Evolutionary conservation across 1,139 yeast species (phyloP), one percentile per base, ranked within the genome.

Genomic region (Candida dubliniensis): DNA sequence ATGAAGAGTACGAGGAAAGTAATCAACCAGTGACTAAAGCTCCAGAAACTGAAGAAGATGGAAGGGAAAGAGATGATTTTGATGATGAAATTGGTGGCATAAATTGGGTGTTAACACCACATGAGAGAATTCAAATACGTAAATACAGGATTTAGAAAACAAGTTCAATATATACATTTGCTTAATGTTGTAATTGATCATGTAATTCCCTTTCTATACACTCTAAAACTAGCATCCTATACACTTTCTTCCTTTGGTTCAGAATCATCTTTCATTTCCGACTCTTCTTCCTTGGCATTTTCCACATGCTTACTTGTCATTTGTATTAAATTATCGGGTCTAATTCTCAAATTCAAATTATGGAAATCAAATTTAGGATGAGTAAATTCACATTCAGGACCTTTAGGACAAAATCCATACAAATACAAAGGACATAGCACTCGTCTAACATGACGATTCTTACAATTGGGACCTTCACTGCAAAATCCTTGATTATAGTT

Each of bases 341-440:
- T 67, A 13, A 81, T 79, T 56, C 75, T 72, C 59, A 79, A 64
- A 48, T 72, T 71, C 11, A 71, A 69, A 23, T 76, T 63, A 44
- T 71, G 64, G 34, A 40, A 41, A 25, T 78, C 81, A 53, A 79
- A 81, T 51, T 71, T 74, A 0, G 87, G 87, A 67, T 81, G 87
- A 30, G 75, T 69, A 54, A 61, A 68, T 53, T 79, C 84, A 67
- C 85, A 81, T 47, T 74, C 81, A 15, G 73, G 74, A 3, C 86
- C 86, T 58, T 75, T 76, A 4, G 98, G 99, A 67, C 99, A 95
- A 61, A 95, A 93, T 5, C 99, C 99, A 1, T 93, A 81, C 44
- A 95, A 61, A 63, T 82, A 95, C 46, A 84, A 68, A n/a, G 87
- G 91, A 66, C 99, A 95, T 55, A 89, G 65, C 10, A 77, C 76